phyloP scores from a whole-genome alignment of 2,329 filamentous ascomycete genomes.

The Curvularia sp. region DNA sequence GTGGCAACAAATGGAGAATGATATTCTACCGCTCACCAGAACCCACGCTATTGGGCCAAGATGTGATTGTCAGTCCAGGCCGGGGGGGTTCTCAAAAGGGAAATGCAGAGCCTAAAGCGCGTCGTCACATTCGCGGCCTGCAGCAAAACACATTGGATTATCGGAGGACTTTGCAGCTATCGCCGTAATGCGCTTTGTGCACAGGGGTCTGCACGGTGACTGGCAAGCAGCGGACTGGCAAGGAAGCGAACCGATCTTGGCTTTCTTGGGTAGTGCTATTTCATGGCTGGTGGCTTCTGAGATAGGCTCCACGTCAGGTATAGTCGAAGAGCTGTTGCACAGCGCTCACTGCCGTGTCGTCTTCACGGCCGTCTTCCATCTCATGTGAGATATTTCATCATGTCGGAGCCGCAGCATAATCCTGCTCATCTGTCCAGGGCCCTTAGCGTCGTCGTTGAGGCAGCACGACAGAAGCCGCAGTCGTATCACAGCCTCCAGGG shows the following conservation, averaged over 20 bases:
- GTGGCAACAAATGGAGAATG: slow-evolving; percentile 47
- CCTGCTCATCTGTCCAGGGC: slow-evolving; percentile 7
- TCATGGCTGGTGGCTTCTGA: slow-evolving; percentile 27
- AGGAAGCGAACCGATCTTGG: slow-evolving; percentile 38
- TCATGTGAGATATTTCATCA: slow-evolving; percentile 27
- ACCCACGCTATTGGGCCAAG: slow-evolving; percentile 50
- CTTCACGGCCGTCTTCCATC: slow-evolving; percentile 16
- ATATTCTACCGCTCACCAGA: slow-evolving; percentile 47
- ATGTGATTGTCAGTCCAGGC: slow-evolving; percentile 46
- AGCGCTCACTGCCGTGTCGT: slow-evolving; percentile 13
- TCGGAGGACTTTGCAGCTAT: slow-evolving; percentile 24
- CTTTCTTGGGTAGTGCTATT: slow-evolving; percentile 33
- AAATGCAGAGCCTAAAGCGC: slow-evolving; percentile 34
- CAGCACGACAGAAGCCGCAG: slow-evolving; percentile 21
- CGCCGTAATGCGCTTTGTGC: slow-evolving; percentile 31
- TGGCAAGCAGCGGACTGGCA: slow-evolving; percentile 30
- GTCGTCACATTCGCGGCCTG: slow-evolving; percentile 39
- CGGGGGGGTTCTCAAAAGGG: slow-evolving; percentile 32
- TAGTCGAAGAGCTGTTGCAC: slow-evolving; percentile 24
- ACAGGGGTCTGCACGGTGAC: slow-evolving; percentile 34
- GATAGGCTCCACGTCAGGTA: slow-evolving; percentile 13
- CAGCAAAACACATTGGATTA: slow-evolving; percentile 32
- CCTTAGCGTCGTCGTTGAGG: slow-evolving; percentile 18
- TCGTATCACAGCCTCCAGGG: slow-evolving; percentile 40
- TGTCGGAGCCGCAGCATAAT: slow-evolving; percentile 13